These are phyloP conservation scores for Poa pratensis DNA, from an alignment of 176 grass and related monocot genomes.

Conservation along the genomic window DNA sequence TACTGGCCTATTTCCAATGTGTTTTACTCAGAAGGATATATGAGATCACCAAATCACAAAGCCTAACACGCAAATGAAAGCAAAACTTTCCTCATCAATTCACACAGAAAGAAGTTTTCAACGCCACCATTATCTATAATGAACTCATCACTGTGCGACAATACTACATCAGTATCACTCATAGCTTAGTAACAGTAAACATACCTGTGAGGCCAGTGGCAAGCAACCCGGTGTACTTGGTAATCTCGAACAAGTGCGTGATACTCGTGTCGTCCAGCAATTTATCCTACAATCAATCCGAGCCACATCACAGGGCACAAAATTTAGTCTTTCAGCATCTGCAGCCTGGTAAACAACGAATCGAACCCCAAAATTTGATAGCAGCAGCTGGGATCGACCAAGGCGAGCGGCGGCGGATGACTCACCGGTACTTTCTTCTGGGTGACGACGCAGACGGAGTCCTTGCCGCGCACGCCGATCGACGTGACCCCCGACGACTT, in stretches of 20 bases:
- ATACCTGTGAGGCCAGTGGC: constrained; percentile 97
- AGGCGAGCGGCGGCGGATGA: constrained; percentile 5
- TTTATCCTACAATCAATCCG: constrained; percentile 69
- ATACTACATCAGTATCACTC: background rate
- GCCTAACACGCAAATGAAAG: background rate
- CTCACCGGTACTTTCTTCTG: constrained; percentile 99
- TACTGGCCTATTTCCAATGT: background rate
- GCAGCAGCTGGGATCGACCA: background rate
- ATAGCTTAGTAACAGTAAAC: background rate
- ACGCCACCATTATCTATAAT: background rate
- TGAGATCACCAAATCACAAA: background rate
- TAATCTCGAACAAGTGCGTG: constrained; percentile 84
- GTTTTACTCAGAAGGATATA: background rate
- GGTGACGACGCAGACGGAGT: constrained; percentile 94
- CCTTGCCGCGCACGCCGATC: constrained; percentile 91
- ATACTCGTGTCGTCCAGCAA: constrained; percentile 91
- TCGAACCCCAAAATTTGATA: background rate
- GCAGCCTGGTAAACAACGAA: background rate
- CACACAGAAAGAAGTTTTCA: background rate
- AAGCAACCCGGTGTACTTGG: constrained; percentile 82
- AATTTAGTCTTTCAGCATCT: background rate
- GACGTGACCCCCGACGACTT: constrained; percentile 93
- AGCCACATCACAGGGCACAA: background rate
- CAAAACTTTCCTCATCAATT: background rate
- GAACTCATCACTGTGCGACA: background rate